These are phyloP conservation scores for Solanum bulbocastanum DNA, from an alignment of 257 asterid genomes.

Conservation along the genomic window DNA sequence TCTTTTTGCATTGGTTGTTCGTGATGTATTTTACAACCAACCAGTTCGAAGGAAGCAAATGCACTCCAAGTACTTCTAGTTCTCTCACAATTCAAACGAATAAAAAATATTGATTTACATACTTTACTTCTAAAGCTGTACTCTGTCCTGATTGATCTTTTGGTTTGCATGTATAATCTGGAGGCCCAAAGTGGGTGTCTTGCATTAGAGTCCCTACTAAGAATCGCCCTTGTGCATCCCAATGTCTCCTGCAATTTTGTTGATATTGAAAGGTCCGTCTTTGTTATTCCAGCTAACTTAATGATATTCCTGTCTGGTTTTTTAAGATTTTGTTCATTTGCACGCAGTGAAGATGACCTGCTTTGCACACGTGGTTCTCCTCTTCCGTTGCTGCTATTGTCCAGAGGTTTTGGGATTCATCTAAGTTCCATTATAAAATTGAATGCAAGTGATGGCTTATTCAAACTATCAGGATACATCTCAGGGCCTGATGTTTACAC, in stretches of 20 bases:
- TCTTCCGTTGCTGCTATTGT: constrained; percentile 58
- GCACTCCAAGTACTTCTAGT: constrained; percentile 16
- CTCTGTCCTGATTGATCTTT: neutral
- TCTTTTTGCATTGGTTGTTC: neutral
- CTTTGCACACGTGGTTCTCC: constrained; percentile 45
- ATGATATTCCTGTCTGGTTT: neutral
- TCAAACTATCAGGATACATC: constrained; percentile 68
- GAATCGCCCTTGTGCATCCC: constrained; percentile 66
- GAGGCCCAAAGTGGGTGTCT: constrained; percentile 65
- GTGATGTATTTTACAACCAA: neutral
- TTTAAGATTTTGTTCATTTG: constrained; percentile 13
- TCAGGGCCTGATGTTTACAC: constrained; percentile 55
- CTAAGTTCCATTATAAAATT: constrained; percentile 25
- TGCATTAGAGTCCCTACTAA: constrained; percentile 60
- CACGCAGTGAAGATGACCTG: constrained; percentile 60
- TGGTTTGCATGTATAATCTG: constrained; percentile 17
- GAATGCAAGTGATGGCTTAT: constrained; percentile 26
- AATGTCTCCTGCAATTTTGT: constrained; percentile 52
- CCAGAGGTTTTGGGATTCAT: constrained; percentile 57
- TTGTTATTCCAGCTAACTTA: constrained; percentile 5
- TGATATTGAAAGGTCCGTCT: constrained; percentile 63
- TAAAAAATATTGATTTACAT: no score
- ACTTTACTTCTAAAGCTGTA: neutral
- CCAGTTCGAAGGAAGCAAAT: neutral
- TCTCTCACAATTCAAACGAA: neutral